phyloP scores from a whole-genome alignment of 768 basidiomycete species.

The Termitomyces sp. region DNA sequence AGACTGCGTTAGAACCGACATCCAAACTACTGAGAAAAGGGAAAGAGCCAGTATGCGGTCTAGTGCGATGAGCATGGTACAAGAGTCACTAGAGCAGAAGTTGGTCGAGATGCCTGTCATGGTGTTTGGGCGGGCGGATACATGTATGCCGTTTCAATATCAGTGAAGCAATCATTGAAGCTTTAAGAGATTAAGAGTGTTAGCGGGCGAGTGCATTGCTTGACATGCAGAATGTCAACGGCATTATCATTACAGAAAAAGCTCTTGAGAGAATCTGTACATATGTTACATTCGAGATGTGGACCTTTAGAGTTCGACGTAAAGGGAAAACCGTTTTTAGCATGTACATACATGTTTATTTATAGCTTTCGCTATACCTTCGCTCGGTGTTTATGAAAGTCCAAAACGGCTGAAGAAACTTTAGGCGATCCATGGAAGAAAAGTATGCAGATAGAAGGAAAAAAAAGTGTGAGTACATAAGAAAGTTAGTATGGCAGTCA shows the following conservation, averaged over 20 bases:
- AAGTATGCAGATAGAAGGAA: neutral
- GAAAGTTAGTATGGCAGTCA: neutral
- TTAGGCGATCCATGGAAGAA: neutral
- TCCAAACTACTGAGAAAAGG: too few relatives aligned
- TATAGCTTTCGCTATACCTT: neutral
- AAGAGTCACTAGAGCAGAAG: too few relatives aligned
- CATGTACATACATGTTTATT: neutral
- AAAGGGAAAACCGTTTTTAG: neutral
- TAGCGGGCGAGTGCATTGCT: too few relatives aligned
- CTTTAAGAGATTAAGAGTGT: too few relatives aligned
- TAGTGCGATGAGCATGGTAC: too few relatives aligned
- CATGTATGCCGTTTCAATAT: too few relatives aligned
- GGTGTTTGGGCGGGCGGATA: too few relatives aligned
- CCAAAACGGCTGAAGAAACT: conserved; percentile 8
- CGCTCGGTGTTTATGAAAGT: neutral
- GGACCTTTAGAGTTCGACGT: neutral
- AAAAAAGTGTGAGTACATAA: neutral
- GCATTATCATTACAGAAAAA: too few relatives aligned
- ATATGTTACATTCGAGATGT: neutral
- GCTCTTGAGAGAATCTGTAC: neutral
- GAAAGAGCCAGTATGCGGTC: too few relatives aligned
- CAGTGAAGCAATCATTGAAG: too few relatives aligned
- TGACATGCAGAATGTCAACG: neutral
- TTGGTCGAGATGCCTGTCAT: too few relatives aligned
- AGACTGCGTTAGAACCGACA: too few relatives aligned